Percentiles rank a stretch among this genome's conserved stretches.
These are phyloP conservation scores for Microcos paniculata DNA, from an alignment of 345 rosid genomes.

Conservation along the genomic window DNA sequence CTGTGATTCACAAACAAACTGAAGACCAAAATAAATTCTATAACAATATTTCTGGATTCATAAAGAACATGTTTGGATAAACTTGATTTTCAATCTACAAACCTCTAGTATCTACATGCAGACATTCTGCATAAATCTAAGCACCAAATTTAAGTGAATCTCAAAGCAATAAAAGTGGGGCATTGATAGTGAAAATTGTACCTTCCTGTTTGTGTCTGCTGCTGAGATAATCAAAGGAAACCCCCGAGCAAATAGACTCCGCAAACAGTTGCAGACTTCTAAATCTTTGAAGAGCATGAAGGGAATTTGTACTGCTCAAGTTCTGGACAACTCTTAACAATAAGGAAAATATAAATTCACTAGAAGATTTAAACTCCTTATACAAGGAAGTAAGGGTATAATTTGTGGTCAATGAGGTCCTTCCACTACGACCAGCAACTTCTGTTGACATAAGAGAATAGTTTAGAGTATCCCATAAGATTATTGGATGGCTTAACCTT, in stretches of 20 bases:
- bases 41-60: background rate
- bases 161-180: background rate
- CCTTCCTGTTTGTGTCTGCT: slow-evolving; percentile 43
- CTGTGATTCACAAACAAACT: background rate
- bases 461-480: slow-evolving; percentile 94
- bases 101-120: background rate
- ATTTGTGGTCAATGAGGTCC: slow-evolving; percentile 47
- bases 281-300: slow-evolving; percentile 81
- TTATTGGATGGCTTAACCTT: slow-evolving; percentile 48
- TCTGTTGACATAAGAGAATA: slow-evolving; percentile 83
- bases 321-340: slow-evolving; percentile 64
- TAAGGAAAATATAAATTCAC: slow-evolving; percentile 67
- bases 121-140: background rate
- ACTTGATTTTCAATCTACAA: background rate
- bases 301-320: slow-evolving; percentile 48
- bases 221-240: slow-evolving; percentile 39
- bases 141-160: background rate
- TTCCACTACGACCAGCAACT: slow-evolving; percentile 68
- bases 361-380: slow-evolving; percentile 70
- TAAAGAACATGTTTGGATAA: background rate
- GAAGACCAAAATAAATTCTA: background rate
- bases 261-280: slow-evolving; percentile 78
- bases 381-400: slow-evolving; percentile 49
- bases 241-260: slow-evolving; percentile 68
- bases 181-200: slow-evolving; percentile 19